Evolutionary conservation across 257 asterid genomes (phyloP), one percentile per base, ranked within the genome.

Genomic region (Nicotiana undulata): DNA sequence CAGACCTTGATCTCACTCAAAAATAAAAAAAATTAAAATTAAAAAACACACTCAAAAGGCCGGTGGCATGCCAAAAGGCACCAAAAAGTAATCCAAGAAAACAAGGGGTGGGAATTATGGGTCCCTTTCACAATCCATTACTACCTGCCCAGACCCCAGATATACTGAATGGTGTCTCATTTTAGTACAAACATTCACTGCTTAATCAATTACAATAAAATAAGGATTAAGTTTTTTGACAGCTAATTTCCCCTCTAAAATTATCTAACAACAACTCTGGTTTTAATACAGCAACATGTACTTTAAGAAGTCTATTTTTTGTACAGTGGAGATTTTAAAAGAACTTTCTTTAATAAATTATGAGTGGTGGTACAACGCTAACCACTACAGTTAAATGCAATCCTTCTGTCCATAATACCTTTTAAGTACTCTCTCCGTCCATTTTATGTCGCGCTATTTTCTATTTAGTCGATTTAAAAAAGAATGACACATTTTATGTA

Each of bases 81-180:
- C 60, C 67, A 22, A 68, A 65, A 74, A 74, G 78, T 34, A 77
- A 61, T 68, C 83, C 67, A 79, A 34, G 63, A 49, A 40, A 63
- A 83, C 70, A 44, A 72, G 12, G 49, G 31, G 15, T 26, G 28
- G 46, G 13, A 26, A 28, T 53, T 11, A 49, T 63, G 56, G 61
- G 83, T 78, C 63, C 83, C 72, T 58, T 22, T 61, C 75, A 63
- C 52, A 34, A 63, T 83, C 79, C 80, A 80, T 79, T 63, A 49
- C 80, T 60, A 79, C 76, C 80, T 68, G 44, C 82, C 46, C 56
- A 55, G 63, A 64, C 22, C 78, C 78, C 78, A 72, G 56, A 24
- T 72, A 18, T 37, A 31, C 53, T 49, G 49, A 56, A 82, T 77
- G 63, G 55, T 52, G 67, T 74, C 79, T 44, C 58, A 24, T 20